A percentile compares a stretch with the other conserved stretches of the same genome.
phyloP scores from a whole-genome alignment of 257 asterid genomes.

The Petunia axillaris region DNA sequence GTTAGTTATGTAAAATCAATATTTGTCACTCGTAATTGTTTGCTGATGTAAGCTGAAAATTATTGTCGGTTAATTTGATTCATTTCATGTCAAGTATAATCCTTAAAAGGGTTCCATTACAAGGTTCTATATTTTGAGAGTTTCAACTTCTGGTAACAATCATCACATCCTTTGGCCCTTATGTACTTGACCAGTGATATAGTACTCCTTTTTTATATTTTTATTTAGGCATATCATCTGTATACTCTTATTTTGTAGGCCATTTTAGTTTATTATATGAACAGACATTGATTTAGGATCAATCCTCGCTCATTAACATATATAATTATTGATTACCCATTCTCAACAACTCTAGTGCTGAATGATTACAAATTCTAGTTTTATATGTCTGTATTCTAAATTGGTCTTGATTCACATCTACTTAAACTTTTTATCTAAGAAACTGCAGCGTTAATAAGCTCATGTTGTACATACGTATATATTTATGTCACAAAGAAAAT shows the following conservation, averaged over 20 bases:
- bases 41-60: no score
- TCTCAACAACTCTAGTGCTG: conserved; percentile 6
- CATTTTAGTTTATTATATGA: conserved; percentile 2
- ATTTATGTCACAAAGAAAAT: not conserved
- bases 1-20: no score
- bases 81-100: not conserved
- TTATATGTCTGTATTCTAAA: not conserved
- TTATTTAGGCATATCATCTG: not conserved
- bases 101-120: no score
- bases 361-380: not conserved
- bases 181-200: not conserved
- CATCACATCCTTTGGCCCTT: not conserved
- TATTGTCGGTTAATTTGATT: no score
- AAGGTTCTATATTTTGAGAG: no score
- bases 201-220: not conserved
- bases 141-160: no score
- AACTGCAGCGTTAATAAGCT: not conserved
- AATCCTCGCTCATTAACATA: conserved; percentile 1
- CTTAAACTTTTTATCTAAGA: not conserved
- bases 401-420: not conserved
- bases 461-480: not conserved
- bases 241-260: not conserved
- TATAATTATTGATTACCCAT: not conserved
- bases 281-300: not conserved
- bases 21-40: no score